Percentiles rank a stretch among this genome's conserved stretches.
phyloP scores from a whole-genome alignment of 2,329 filamentous ascomycete species.

The Laburnicola sp. region DNA sequence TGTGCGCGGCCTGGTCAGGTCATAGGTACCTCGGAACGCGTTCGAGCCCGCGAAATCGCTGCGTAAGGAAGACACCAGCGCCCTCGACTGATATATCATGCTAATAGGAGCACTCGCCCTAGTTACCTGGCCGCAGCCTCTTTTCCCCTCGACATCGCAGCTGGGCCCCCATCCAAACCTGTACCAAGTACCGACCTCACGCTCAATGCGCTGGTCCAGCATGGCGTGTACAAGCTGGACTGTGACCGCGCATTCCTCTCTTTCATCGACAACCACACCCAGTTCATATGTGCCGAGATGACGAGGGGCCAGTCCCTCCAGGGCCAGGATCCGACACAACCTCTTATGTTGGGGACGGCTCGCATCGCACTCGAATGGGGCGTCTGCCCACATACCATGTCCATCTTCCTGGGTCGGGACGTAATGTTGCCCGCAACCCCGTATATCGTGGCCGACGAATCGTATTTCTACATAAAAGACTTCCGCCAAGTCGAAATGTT shows the following conservation, averaged over 20 bases:
- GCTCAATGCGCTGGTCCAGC: slow-evolving; percentile 17
- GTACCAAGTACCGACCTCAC: slow-evolving; percentile 15
- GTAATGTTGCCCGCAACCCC: too few relatives aligned
- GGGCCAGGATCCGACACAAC: slow-evolving; percentile 3
- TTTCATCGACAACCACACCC: slow-evolving; percentile 15
- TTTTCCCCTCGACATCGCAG: slow-evolving; percentile 14
- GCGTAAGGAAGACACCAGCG: slow-evolving; percentile 7
- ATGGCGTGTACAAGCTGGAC: slow-evolving; percentile 14
- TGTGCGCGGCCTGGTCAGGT: too few relatives aligned
- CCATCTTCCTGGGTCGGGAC: too few relatives aligned
- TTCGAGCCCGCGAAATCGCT: slow-evolving; percentile 12
- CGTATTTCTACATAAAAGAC: too few relatives aligned
- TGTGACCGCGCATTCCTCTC: slow-evolving; percentile 20
- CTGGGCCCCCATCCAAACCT: slow-evolving; percentile 12
- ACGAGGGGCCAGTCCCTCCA: slow-evolving; percentile 11
- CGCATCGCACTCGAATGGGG: slow-evolving; percentile 16
- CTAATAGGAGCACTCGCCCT: background rate
- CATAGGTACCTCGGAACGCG: too few relatives aligned
- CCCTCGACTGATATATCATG: background rate
- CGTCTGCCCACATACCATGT: slow-evolving; percentile 17
- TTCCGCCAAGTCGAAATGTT: too few relatives aligned
- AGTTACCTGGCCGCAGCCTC: slow-evolving; percentile 18
- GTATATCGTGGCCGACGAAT: too few relatives aligned
- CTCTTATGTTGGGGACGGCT: slow-evolving; percentile 11
- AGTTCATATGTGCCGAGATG: slow-evolving; percentile 20